Conservation (phyloP, 257 asterid genomes). For the Hygrophila difformis region DNA sequence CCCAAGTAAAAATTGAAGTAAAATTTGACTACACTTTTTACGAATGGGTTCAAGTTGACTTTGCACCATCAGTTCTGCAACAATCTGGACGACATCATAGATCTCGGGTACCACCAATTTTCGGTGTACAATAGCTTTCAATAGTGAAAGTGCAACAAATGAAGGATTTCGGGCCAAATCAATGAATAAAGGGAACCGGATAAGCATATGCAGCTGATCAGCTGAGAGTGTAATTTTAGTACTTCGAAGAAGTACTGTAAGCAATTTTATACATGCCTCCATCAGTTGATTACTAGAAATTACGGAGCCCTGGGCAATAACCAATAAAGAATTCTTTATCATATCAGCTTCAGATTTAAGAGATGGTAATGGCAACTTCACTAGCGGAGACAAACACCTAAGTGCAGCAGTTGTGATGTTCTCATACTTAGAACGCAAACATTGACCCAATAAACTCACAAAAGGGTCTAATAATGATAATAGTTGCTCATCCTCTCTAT, state of each 20-base stretch:
- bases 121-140: constrained; percentile 69
- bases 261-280: constrained; percentile 73
- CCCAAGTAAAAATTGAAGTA: constrained; percentile 72
- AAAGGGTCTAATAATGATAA: constrained; percentile 69
- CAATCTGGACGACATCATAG: constrained; percentile 60
- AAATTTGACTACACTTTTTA: constrained; percentile 69
- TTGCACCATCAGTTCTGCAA: constrained; percentile 76
- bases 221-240: constrained; percentile 62
- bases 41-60: constrained; percentile 80
- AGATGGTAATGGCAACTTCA: constrained; percentile 73
- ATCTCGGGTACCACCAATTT: constrained; percentile 78
- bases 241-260: constrained; percentile 59
- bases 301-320: constrained; percentile 66
- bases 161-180: constrained; percentile 80
- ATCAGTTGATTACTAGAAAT: constrained; percentile 51
- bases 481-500: constrained; percentile 36
- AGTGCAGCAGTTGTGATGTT: constrained; percentile 55
- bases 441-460: constrained; percentile 48
- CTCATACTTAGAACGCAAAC: constrained; percentile 77
- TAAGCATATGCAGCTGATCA: constrained; percentile 69
- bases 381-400: constrained; percentile 56
- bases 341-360: constrained; percentile 57
- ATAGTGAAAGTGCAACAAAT: constrained; percentile 61
- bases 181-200: constrained; percentile 79
- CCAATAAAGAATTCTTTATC: constrained; percentile 65